phyloP scores from a whole-genome alignment of 2,329 filamentous ascomycete species.

The Aspergillus amoenus region DNA sequence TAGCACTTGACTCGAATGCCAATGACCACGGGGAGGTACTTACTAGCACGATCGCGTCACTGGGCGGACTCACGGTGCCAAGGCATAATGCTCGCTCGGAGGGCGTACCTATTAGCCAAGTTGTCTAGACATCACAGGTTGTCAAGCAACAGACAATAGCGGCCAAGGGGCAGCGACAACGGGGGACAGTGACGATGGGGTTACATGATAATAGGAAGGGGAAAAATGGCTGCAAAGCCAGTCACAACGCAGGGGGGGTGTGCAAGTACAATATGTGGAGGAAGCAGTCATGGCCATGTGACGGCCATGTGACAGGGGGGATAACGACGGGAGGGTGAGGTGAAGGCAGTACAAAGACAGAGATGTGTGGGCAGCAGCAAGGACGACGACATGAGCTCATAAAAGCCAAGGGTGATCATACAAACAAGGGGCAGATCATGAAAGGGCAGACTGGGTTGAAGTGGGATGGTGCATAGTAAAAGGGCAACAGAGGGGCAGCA shows the following conservation, averaged over 20 bases:
- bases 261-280: no score
- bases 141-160: background rate
- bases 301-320: no score
- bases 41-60: constrained; percentile 7
- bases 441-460: background rate
- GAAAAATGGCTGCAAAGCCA: background rate
- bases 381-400: background rate
- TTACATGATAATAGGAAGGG: background rate
- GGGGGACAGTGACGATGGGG: no score
- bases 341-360: background rate
- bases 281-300: background rate
- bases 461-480: background rate
- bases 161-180: no score
- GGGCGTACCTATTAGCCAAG: background rate
- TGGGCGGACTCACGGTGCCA: constrained; percentile 14
- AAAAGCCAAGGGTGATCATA: background rate
- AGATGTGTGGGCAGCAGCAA: background rate
- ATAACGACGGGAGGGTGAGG: background rate
- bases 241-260: background rate
- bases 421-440: background rate
- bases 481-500: background rate
- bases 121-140: background rate
- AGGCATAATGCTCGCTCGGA: background rate
- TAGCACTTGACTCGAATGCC: background rate
- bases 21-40: background rate